Percentiles rank a stretch among this genome's conserved stretches.
These are phyloP conservation scores for Cinchona pubescens DNA, from an alignment of 257 asterid species.

Conservation along the genomic window DNA sequence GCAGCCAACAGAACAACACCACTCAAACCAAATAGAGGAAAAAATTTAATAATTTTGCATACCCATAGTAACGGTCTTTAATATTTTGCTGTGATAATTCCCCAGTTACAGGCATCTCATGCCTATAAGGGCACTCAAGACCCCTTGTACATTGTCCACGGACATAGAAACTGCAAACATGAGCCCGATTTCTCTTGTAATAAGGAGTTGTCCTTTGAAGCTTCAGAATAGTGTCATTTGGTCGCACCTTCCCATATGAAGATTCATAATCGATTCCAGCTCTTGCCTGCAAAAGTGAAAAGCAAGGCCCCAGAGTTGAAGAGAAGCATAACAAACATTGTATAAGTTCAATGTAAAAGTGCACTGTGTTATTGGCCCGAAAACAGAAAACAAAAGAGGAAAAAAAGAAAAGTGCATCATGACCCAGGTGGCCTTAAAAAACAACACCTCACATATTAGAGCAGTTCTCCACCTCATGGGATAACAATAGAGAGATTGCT, in stretches of 20 bases:
- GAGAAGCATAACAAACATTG: background rate
- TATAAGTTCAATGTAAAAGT: background rate
- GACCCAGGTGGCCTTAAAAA: background rate
- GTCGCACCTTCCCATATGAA: constrained; percentile 83
- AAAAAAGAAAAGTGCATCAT: background rate
- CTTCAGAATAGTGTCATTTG: constrained; percentile 87
- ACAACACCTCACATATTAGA: background rate
- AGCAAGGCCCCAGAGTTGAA: background rate
- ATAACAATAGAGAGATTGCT: too few species aligned
- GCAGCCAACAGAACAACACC: background rate
- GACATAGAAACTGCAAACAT: constrained; percentile 91
- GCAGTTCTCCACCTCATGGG: background rate
- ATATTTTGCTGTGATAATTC: constrained; percentile 95
- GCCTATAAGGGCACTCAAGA: constrained; percentile 94
- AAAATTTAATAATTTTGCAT: constrained; percentile 24
- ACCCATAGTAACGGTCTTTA: constrained; percentile 98
- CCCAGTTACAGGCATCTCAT: constrained; percentile 99
- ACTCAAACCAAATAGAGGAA: background rate
- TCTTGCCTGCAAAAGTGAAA: constrained; percentile 63
- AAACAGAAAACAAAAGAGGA: background rate
- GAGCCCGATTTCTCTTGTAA: constrained; percentile 93
- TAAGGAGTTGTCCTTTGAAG: constrained; percentile 96
- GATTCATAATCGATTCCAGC: constrained; percentile 98
- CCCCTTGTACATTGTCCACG: constrained; percentile 99
- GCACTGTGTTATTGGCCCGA: background rate